Percentiles rank a stretch among this genome's conserved stretches.
phyloP scores from a whole-genome alignment of 2,329 filamentous ascomycete genomes.

The Cladorrhinum sp. region DNA sequence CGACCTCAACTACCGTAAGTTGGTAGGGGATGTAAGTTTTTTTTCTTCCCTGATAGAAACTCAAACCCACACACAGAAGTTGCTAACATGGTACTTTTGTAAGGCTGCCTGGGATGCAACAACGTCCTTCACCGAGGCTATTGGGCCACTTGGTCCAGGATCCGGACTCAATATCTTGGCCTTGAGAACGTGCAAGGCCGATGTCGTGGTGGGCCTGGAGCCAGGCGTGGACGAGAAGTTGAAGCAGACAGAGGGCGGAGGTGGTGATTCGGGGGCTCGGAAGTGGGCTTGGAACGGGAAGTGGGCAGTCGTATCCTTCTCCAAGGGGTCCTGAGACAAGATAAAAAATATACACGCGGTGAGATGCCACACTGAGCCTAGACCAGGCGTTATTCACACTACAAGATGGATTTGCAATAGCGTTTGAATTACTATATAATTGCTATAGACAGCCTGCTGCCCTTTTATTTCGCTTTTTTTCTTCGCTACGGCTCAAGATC shows the following conservation, averaged over 20 bases:
- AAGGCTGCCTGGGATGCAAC: conserved; percentile 80
- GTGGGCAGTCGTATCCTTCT: conserved; percentile 92
- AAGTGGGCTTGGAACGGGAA: conserved; percentile 97
- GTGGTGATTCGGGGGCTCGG: conserved; percentile 66
- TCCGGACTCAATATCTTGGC: conserved; percentile 84
- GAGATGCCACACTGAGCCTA: background rate
- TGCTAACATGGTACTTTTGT: background rate
- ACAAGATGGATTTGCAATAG: background rate
- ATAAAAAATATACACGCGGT: background rate
- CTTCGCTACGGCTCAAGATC: background rate
- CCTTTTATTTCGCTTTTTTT: background rate
- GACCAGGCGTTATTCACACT: background rate
- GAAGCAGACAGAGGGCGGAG: conserved; percentile 63
- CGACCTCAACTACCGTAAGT: conserved; percentile 92
- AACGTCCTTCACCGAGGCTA: conserved; percentile 78
- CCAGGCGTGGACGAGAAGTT: conserved; percentile 80
- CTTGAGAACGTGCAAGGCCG: conserved; percentile 91
- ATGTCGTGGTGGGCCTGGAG: conserved; percentile 87
- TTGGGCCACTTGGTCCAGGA: conserved; percentile 78
- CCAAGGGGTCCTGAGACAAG: conserved; percentile 47
- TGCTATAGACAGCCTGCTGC: background rate
- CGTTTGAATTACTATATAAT: background rate
- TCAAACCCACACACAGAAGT: background rate
- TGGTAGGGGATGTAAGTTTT: conserved; percentile 76
- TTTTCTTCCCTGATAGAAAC: background rate